Evolutionary conservation across 2,329 filamentous ascomycete genomes (phyloP).

Genomic region (Alternaria viburni): DNA sequence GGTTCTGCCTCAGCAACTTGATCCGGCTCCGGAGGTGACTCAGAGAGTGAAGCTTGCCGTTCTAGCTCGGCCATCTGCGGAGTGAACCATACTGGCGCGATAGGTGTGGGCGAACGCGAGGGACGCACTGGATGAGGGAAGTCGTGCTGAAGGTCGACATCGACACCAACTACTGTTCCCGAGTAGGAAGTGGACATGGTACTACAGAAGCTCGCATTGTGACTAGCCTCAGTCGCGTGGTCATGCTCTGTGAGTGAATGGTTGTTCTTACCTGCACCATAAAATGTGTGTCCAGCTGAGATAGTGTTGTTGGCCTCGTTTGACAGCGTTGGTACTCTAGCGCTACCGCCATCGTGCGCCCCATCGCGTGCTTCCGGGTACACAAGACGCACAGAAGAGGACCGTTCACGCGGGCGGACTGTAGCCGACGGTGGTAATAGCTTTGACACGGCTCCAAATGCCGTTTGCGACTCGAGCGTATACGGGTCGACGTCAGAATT

Average conservation of each 20-base stretch:
- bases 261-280: slow-evolving; percentile 23
- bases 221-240: slow-evolving; percentile 24
- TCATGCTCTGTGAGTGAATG: slow-evolving; percentile 27
- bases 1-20: slow-evolving; percentile 2
- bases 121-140: slow-evolving; percentile 13
- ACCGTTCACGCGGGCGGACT: slow-evolving; percentile 20
- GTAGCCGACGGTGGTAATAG: slow-evolving; percentile 14
- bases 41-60: slow-evolving; percentile 16
- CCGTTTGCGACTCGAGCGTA: slow-evolving; percentile 2
- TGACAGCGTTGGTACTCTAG: slow-evolving; percentile 16
- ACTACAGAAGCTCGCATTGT: slow-evolving; percentile 43
- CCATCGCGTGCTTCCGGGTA: slow-evolving; percentile 29
- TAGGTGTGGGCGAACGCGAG: slow-evolving; percentile 31
- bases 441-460: slow-evolving; percentile 10
- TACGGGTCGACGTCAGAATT: slow-evolving; percentile 3
- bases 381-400: slow-evolving; percentile 23
- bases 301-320: slow-evolving; percentile 26
- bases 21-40: slow-evolving; percentile 11
- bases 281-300: slow-evolving; percentile 28
- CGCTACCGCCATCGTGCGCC: slow-evolving; percentile 18
- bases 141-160: slow-evolving; percentile 41
- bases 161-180: slow-evolving; percentile 42
- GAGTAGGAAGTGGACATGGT: slow-evolving; percentile 45
- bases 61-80: slow-evolving; percentile 29
- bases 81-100: slow-evolving; percentile 35